Percentiles rank a stretch among this genome's conserved stretches.
These are phyloP conservation scores for Rhodotorula sp. DNA, from an alignment of 1,284 basidiomycete genomes.

Conservation along the genomic window DNA sequence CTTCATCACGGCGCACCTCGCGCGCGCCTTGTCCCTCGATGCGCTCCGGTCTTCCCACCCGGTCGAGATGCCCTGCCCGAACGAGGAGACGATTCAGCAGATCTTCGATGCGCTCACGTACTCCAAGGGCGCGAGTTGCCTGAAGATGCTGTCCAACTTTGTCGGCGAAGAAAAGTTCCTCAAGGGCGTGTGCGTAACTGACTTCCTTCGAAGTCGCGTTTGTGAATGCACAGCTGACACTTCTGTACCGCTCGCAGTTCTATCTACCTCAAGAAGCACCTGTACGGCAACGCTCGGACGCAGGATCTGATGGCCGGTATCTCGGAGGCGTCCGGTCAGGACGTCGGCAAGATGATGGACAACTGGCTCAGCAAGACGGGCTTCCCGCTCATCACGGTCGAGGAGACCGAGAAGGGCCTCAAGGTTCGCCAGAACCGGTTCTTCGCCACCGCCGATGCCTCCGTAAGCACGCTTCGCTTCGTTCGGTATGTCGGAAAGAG, in stretches of 20 bases:
- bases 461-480: conserved; percentile 39
- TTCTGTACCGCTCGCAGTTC: conserved; percentile 44
- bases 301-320: conserved; percentile 90
- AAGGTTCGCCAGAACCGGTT: conserved; percentile 80
- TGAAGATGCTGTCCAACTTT: conserved; percentile 86
- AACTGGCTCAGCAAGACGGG: conserved; percentile 80
- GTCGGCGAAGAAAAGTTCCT: conserved; percentile 76
- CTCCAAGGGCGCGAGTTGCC: conserved; percentile 79
- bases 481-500: too few species aligned
- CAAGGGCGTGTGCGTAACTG: conserved; percentile 46
- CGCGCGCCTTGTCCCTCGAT: conserved; percentile 73
- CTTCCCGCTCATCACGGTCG: conserved; percentile 70
- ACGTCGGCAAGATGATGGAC: conserved; percentile 81
- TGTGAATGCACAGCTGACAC: too few species aligned
- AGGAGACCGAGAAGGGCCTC: conserved; percentile 65
- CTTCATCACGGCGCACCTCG: conserved; percentile 58
- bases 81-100: conserved; percentile 49
- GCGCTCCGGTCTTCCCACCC: conserved; percentile 90
- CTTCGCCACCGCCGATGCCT: conserved; percentile 76
- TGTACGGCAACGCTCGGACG: conserved; percentile 81
- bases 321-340: conserved; percentile 69
- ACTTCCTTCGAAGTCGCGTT: not conserved
- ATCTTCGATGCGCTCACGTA: conserved; percentile 45
- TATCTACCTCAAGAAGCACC: conserved; percentile 81
- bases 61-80: conserved; percentile 88